phyloP scores from a whole-genome alignment of 2,329 filamentous ascomycete species.

The Magnaporthiopsis incrustans region DNA sequence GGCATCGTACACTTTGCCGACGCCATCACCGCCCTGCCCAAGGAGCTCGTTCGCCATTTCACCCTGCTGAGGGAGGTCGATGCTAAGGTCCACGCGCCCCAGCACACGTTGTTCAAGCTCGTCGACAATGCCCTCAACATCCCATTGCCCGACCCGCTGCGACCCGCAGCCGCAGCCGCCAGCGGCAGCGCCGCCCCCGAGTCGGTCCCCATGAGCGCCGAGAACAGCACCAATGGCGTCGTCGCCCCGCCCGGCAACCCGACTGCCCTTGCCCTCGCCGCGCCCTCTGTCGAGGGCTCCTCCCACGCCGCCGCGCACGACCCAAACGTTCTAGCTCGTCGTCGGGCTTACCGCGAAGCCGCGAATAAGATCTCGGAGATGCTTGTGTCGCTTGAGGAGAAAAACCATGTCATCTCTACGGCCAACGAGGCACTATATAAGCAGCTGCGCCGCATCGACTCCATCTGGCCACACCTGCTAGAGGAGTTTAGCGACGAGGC shows the following conservation, averaged over 20 bases:
- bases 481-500: constrained; percentile 90
- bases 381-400: constrained; percentile 88
- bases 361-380: constrained; percentile 74
- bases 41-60: constrained; percentile 92
- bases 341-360: constrained; percentile 70
- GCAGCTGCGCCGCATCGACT: constrained; percentile 76
- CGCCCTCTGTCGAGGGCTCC: constrained; percentile 1
- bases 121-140: constrained; percentile 55
- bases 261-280: not conserved
- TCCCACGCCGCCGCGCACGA: constrained; percentile 39
- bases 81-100: constrained; percentile 86
- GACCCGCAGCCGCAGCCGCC: constrained; percentile 34
- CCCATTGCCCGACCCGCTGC: constrained; percentile 35
- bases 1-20: constrained; percentile 75
- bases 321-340: constrained; percentile 53
- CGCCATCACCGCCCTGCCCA: constrained; percentile 82
- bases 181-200: constrained; percentile 29
- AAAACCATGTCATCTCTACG: constrained; percentile 91
- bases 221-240: constrained; percentile 35
- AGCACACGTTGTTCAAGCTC: constrained; percentile 71
- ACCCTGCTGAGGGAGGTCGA: constrained; percentile 96
- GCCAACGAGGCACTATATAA: constrained; percentile 84
- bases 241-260: not conserved
- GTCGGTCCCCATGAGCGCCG: constrained; percentile 41
- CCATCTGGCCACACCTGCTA: constrained; percentile 79